These are phyloP conservation scores for Oryza meyeriana DNA, from an alignment of 176 grass and related monocot species.

Conservation along the genomic window DNA sequence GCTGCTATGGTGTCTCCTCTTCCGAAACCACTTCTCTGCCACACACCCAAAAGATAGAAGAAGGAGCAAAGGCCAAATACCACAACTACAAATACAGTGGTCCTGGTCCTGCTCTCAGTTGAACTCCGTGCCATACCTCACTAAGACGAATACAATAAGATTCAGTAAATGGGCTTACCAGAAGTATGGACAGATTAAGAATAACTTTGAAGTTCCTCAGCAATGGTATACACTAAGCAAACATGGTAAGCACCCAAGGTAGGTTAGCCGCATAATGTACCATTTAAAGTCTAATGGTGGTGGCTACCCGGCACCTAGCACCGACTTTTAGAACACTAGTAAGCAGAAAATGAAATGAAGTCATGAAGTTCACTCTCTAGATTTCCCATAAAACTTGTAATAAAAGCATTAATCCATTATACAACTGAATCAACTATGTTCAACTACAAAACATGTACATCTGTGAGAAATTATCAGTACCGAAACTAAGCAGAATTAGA, in stretches of 20 bases:
- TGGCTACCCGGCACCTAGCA: no score
- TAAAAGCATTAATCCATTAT: neutral
- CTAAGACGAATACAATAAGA: slow-evolving; percentile 22
- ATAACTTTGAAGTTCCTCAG: neutral
- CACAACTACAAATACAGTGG: slow-evolving; percentile 46
- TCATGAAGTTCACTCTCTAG: neutral
- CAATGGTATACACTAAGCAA: neutral
- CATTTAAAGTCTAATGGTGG: no score
- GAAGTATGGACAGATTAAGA: neutral
- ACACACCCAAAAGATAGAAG: slow-evolving; percentile 76
- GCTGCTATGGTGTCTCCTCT: slow-evolving; percentile 64
- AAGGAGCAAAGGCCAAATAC: slow-evolving; percentile 61
- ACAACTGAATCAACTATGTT: neutral
- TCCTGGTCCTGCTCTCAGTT: slow-evolving; percentile 60
- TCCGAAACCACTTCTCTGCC: slow-evolving; percentile 65
- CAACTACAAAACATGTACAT: neutral
- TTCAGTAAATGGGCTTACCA: neutral
- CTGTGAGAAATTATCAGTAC: neutral
- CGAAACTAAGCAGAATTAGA: neutral
- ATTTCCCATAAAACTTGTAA: slow-evolving; percentile 9
- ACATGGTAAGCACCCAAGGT: no score
- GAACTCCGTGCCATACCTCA: slow-evolving; percentile 52
- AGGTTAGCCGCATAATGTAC: no score
- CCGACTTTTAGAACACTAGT: no score
- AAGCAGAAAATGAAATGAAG: neutral